These are phyloP conservation scores for Amanita polypyramis DNA, from an alignment of 768 basidiomycete species.

Conservation along the genomic window DNA sequence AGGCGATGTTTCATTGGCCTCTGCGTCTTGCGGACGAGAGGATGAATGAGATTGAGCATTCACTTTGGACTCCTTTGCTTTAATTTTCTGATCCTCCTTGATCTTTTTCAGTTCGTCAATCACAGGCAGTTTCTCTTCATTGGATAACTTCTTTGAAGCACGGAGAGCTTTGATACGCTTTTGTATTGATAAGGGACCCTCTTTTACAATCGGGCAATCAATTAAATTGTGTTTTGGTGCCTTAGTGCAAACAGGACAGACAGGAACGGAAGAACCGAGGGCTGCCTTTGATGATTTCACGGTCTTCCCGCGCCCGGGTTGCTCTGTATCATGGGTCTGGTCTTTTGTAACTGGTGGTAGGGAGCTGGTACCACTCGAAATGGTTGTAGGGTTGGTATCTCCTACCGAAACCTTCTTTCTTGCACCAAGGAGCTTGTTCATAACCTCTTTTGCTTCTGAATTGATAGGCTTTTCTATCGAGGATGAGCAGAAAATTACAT, in stretches of 20 bases:
- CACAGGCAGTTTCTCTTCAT: conserved; percentile 16
- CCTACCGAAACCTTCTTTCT: not conserved
- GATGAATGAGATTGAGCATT: conserved; percentile 8
- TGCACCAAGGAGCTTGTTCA: not conserved
- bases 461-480: not conserved
- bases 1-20: not conserved
- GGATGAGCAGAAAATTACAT: not conserved
- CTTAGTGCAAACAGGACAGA: conserved; percentile 37
- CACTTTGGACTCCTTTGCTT: conserved; percentile 11
- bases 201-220: conserved; percentile 36
- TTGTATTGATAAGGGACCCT: conserved; percentile 31
- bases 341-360: not conserved
- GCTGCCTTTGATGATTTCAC: not conserved
- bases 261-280: not conserved
- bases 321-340: not conserved
- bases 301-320: not conserved
- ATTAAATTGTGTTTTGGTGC: conserved; percentile 36
- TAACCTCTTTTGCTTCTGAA: not conserved
- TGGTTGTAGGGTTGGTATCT: too few relatives aligned
- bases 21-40: conserved; percentile 6
- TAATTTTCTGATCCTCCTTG: conserved; percentile 18
- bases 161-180: conserved; percentile 35
- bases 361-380: not conserved
- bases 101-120: conserved; percentile 32
- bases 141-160: conserved; percentile 14